phyloP scores from a whole-genome alignment of 768 basidiomycete species.

The Russula earlei region DNA sequence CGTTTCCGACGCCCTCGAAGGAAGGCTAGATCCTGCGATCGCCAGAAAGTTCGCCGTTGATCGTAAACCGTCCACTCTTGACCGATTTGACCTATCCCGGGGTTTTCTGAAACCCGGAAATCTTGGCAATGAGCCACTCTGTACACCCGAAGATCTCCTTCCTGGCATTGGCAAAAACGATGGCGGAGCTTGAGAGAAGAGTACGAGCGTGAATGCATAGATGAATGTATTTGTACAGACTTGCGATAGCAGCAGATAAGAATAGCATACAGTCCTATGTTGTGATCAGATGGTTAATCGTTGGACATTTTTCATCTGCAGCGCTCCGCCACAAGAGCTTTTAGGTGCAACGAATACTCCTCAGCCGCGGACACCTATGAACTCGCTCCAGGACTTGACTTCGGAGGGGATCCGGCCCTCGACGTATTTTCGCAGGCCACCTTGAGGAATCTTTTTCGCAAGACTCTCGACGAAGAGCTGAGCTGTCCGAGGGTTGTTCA shows the following conservation, averaged over 20 bases:
- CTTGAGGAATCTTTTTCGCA: slow-evolving; percentile 71
- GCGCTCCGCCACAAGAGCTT: neutral
- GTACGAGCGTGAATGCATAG: neutral
- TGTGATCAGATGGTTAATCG: neutral
- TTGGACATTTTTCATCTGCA: neutral
- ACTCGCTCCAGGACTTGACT: slow-evolving; percentile 88
- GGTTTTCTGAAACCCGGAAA: neutral
- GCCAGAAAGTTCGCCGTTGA: slow-evolving; percentile 55
- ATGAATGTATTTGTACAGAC: slow-evolving; percentile 5
- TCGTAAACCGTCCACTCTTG: slow-evolving; percentile 30
- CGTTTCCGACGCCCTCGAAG: slow-evolving; percentile 63
- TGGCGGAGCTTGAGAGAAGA: neutral
- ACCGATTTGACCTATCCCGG: slow-evolving; percentile 31
- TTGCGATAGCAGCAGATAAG: neutral
- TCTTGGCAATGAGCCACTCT: slow-evolving; percentile 5
- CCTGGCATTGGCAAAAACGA: slow-evolving; percentile 20
- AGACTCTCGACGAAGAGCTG: slow-evolving; percentile 86
- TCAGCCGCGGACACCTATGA: slow-evolving; percentile 64
- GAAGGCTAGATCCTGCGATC: slow-evolving; percentile 43
- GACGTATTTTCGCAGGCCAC: slow-evolving; percentile 66
- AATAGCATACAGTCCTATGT: neutral
- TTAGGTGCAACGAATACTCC: neutral
- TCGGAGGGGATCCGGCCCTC: slow-evolving; percentile 88
- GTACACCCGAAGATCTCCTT: slow-evolving; percentile 14
- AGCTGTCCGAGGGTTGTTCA: slow-evolving; percentile 87